Evolutionary conservation across 1,284 basidiomycete species (phyloP).

Genomic region (Leucoagaricus sp.): DNA sequence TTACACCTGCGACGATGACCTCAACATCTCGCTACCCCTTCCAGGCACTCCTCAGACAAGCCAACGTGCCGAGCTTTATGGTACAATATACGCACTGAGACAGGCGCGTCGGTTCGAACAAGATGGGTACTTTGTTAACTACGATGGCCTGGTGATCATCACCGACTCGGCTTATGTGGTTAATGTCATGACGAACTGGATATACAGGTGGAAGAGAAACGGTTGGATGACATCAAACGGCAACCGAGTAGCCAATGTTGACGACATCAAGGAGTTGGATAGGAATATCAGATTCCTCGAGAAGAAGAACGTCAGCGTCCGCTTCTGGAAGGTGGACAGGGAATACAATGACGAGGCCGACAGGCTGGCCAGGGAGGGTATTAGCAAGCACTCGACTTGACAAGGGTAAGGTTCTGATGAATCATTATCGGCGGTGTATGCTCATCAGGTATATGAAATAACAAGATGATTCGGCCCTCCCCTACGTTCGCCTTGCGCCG

Average conservation of each 20-base stretch:
- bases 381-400: too few species aligned
- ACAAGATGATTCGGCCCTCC: too few species aligned
- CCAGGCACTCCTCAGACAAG: too few species aligned
- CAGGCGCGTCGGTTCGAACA: not conserved
- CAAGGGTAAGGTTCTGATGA: too few species aligned
- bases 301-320: not conserved
- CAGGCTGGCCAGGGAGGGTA: not conserved
- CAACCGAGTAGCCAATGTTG: slow-evolving; percentile 5
- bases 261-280: slow-evolving; percentile 8
- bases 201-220: slow-evolving; percentile 11
- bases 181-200: slow-evolving; percentile 11
- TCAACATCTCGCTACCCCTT: not conserved
- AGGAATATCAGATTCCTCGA: not conserved
- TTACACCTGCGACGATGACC: not conserved
- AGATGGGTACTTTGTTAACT: not conserved
- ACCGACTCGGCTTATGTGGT: slow-evolving; percentile 16
- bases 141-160: slow-evolving; percentile 1
- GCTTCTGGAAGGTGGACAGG: slow-evolving; percentile 7
- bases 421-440: too few species aligned
- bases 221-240: slow-evolving; percentile 11
- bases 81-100: slow-evolving; percentile 7
- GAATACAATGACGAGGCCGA: not conserved
- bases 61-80: slow-evolving; percentile 14
- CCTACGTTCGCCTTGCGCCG: too few species aligned
- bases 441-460: too few species aligned